phyloP scores from a whole-genome alignment of 768 basidiomycete species.

The Serpula lacrymans region DNA sequence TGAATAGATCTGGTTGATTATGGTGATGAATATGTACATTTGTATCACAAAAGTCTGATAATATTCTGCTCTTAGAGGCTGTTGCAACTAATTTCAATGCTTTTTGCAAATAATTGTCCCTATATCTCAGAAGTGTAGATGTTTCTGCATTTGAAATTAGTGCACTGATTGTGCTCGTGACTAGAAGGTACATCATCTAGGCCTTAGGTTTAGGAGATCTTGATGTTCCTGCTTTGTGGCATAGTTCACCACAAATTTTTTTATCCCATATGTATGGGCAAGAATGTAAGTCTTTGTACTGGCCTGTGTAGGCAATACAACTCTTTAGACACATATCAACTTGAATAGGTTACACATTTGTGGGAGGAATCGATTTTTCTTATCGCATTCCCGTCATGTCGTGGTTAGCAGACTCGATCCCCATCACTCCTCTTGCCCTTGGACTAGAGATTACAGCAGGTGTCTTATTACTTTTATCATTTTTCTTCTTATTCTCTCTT shows the following conservation, averaged over 20 bases:
- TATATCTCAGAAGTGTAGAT: slow-evolving; percentile 17
- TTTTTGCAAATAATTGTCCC: slow-evolving; percentile 19
- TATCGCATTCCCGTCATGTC: too few relatives aligned
- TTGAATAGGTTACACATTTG: slow-evolving; percentile 12
- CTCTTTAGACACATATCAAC: slow-evolving; percentile 22
- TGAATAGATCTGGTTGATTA: slow-evolving; percentile 15
- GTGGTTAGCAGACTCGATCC: too few relatives aligned
- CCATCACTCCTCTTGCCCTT: too few relatives aligned
- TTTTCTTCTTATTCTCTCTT: too few relatives aligned
- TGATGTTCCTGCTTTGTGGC: slow-evolving; percentile 3
- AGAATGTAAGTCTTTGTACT: slow-evolving; percentile 5
- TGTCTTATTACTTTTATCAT: too few relatives aligned
- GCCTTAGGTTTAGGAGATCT: slow-evolving; percentile 18
- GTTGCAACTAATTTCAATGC: too few relatives aligned
- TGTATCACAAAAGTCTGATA: slow-evolving; percentile 25
- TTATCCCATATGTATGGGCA: slow-evolving; percentile 12
- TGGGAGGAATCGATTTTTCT: too few relatives aligned
- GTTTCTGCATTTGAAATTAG: slow-evolving; percentile 26
- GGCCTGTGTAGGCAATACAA: slow-evolving; percentile 26
- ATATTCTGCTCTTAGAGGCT: too few relatives aligned
- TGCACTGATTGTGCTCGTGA: slow-evolving; percentile 22
- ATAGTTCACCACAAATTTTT: slow-evolving; percentile 7
- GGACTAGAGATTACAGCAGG: too few relatives aligned
- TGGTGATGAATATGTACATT: slow-evolving; percentile 18
- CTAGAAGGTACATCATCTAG: slow-evolving; percentile 18